Conservation (phyloP, 768 basidiomycete genomes). For the Crucibulum laeve region DNA sequence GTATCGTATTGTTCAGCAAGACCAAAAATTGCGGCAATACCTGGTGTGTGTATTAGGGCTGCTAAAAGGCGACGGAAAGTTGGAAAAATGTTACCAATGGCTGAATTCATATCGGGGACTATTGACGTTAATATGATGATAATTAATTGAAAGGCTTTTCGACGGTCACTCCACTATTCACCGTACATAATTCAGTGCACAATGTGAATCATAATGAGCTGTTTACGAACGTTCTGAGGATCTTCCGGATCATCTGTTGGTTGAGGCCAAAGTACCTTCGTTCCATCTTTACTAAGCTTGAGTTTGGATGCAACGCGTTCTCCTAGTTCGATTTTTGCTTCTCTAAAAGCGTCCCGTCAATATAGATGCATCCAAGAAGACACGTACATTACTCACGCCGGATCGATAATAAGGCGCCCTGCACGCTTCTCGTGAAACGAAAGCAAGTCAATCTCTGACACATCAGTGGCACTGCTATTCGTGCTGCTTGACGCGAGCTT, state of each 20-base stretch:
- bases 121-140: constrained; percentile 62
- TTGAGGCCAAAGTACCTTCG: constrained; percentile 68
- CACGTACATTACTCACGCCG: neutral
- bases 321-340: constrained; percentile 61
- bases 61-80: neutral
- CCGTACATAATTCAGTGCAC: too few relatives aligned
- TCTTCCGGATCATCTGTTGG: constrained; percentile 57
- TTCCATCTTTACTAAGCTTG: constrained; percentile 54
- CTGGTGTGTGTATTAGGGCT: constrained; percentile 20
- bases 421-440: neutral
- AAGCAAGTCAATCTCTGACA: neutral
- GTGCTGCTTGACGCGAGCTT: neutral
- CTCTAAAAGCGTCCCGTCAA: constrained; percentile 25
- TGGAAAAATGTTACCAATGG: constrained; percentile 37
- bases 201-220: too few relatives aligned
- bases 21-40: constrained; percentile 59
- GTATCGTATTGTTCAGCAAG: constrained; percentile 53
- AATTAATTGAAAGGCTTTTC: constrained; percentile 52
- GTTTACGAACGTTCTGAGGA: constrained; percentile 66
- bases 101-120: constrained; percentile 65
- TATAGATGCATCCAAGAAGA: neutral
- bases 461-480: neutral
- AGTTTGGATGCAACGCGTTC: constrained; percentile 46
- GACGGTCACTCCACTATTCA: constrained; percentile 52
- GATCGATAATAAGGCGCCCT: neutral